Evolutionary conservation across 345 rosid genomes (phyloP).

Genomic region (Hibiscus syriacus): DNA sequence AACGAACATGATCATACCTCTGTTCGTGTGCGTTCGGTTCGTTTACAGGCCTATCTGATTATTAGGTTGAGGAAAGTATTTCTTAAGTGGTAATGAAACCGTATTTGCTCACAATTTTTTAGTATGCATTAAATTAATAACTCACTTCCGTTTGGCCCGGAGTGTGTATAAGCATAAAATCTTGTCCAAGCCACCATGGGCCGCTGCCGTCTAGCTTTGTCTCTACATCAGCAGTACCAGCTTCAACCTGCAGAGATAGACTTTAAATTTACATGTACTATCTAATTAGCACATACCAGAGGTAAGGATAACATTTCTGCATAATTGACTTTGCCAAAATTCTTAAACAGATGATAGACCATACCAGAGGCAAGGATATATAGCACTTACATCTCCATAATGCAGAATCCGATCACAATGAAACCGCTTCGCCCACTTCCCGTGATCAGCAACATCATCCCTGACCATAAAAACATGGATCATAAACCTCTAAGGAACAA

Average conservation of each 20-base stretch:
- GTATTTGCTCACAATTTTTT: neutral
- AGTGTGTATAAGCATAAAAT: conserved; percentile 45
- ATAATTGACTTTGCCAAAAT: neutral
- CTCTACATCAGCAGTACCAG: conserved; percentile 44
- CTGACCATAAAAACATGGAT: conserved; percentile 28
- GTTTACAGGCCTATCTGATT: too few relatives aligned
- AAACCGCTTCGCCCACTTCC: conserved; percentile 51
- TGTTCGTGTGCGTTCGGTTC: too few relatives aligned
- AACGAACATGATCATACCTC: too few relatives aligned
- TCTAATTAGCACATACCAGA: neutral
- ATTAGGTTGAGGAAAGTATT: neutral
- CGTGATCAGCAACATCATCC: conserved; percentile 71
- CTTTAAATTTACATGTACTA: neutral
- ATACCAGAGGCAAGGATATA: neutral
- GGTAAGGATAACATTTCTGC: neutral
- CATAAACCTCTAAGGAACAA: conserved; percentile 8
- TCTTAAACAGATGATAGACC: neutral
- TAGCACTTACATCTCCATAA: conserved; percentile 35
- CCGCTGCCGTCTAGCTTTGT: conserved; percentile 53
- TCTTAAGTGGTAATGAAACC: neutral
- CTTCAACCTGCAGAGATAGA: conserved; percentile 33
- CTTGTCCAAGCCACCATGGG: conserved; percentile 49
- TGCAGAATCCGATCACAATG: conserved; percentile 45
- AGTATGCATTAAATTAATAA: conserved; percentile 1
- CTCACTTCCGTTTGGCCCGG: conserved; percentile 55